Percentiles rank a stretch among this genome's conserved stretches.
phyloP scores from a whole-genome alignment of 2,329 filamentous ascomycete species.

The Didymella lethalis region DNA sequence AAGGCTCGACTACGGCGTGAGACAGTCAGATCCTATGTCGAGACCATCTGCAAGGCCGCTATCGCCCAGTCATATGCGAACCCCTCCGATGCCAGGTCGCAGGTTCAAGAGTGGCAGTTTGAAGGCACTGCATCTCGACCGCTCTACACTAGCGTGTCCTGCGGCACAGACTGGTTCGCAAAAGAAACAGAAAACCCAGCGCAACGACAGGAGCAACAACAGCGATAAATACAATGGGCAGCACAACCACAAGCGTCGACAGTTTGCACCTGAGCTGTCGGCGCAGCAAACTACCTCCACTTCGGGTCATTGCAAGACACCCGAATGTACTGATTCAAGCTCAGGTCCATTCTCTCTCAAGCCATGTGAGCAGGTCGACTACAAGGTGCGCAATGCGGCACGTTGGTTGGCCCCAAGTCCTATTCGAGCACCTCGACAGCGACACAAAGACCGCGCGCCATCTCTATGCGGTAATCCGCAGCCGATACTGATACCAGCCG shows the following conservation, averaged over 20 bases:
- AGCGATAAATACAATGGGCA: neutral
- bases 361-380: neutral
- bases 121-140: neutral
- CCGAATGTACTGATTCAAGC: no score
- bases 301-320: no score
- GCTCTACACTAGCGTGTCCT: neutral
- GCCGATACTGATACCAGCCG: neutral
- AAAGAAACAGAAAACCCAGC: neutral
- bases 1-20: neutral
- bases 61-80: neutral
- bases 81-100: neutral
- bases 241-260: neutral
- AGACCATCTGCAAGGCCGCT: neutral
- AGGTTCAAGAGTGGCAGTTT: neutral
- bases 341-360: neutral
- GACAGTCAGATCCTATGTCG: neutral
- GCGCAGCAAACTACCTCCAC: neutral
- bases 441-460: neutral
- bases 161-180: neutral
- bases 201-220: neutral
- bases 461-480: neutral
- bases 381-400: neutral
- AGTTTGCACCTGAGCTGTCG: neutral
- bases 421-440: neutral
- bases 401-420: neutral